A percentile compares a stretch with the other conserved stretches of the same genome.
Evolutionary conservation across 495 filamentous ascomycete genomes (phyloP).

Genomic region (Talaromyces liani): DNA sequence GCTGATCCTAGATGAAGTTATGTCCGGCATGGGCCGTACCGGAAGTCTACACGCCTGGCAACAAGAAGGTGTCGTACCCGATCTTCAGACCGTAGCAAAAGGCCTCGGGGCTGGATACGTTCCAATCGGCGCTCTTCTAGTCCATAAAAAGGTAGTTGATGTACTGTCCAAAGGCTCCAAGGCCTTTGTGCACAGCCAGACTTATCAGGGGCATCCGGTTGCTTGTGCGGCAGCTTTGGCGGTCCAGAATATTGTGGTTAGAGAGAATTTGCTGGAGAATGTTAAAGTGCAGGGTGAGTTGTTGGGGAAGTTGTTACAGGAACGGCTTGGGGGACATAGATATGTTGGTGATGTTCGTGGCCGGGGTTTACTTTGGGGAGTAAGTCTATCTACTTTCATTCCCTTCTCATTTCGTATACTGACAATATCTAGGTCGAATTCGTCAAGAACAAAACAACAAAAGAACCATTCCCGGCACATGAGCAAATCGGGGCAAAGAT

Average conservation of each 20-base stretch:
- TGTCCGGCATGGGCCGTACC: slow-evolving; percentile 68
- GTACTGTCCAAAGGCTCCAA: slow-evolving; percentile 36
- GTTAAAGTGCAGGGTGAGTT: slow-evolving; percentile 25
- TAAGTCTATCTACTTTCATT: slow-evolving; percentile 17
- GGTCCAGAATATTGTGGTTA: slow-evolving; percentile 42
- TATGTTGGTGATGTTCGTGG: slow-evolving; percentile 49
- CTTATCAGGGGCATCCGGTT: slow-evolving; percentile 53
- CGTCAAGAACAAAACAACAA: slow-evolving; percentile 44
- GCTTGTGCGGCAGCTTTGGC: slow-evolving; percentile 48
- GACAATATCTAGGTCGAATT: slow-evolving; percentile 39
- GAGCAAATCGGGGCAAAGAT: slow-evolving; percentile 35
- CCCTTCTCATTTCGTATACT: background rate
- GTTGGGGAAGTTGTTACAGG: slow-evolving; percentile 6
- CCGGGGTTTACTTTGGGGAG: slow-evolving; percentile 44
- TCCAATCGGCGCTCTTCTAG: slow-evolving; percentile 54
- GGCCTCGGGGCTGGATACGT: slow-evolving; percentile 59
- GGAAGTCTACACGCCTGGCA: slow-evolving; percentile 65
- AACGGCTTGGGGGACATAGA: background rate
- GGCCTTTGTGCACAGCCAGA: slow-evolving; percentile 49
- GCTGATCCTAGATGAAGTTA: slow-evolving; percentile 69
- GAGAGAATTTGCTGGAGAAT: slow-evolving; percentile 31
- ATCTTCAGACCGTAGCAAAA: slow-evolving; percentile 62
- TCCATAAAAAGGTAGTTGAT: slow-evolving; percentile 44
- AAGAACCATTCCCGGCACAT: slow-evolving; percentile 37
- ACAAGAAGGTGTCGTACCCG: slow-evolving; percentile 51